Conservation (phyloP, 768 basidiomycete genomes). For the Hirschioporus abietinus region DNA sequence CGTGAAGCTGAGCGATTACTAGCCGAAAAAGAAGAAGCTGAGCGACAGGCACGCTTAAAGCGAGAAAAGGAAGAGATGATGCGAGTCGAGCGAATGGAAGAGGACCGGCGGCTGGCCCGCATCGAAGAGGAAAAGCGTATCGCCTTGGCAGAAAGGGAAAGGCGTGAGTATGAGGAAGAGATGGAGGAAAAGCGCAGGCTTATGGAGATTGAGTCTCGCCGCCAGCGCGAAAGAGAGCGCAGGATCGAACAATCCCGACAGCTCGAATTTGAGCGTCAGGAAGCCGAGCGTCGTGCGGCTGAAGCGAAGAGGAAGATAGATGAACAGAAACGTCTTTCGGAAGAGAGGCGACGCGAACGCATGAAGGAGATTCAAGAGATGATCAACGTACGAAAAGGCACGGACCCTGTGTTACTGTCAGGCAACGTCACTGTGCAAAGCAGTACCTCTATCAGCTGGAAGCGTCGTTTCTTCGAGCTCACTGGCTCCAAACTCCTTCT, state of each 20-base stretch:
- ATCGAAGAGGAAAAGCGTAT: constrained; percentile 34
- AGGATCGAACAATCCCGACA: constrained; percentile 45
- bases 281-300: constrained; percentile 40
- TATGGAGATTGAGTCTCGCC: constrained; percentile 13
- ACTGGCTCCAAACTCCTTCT: constrained; percentile 41
- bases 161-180: constrained; percentile 27
- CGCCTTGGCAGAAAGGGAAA: constrained; percentile 29
- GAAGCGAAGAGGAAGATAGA: constrained; percentile 41
- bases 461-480: constrained; percentile 59
- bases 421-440: constrained; percentile 65
- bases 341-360: constrained; percentile 32
- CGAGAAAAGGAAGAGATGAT: constrained; percentile 19
- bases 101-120: constrained; percentile 19
- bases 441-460: constrained; percentile 50
- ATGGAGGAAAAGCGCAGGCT: constrained; percentile 28
- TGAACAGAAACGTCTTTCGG: constrained; percentile 35
- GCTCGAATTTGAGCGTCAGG: constrained; percentile 47
- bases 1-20: constrained; percentile 35
- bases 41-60: constrained; percentile 21
- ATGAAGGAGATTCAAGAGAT: constrained; percentile 43
- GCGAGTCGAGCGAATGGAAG: constrained; percentile 18
- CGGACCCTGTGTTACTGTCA: constrained; percentile 31
- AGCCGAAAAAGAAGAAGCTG: constrained; percentile 31
- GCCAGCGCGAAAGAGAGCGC: constrained; percentile 36
- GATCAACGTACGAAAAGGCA: constrained; percentile 33